phyloP scores from a whole-genome alignment of 306 rosid genomes.

The Corylus avellana region DNA sequence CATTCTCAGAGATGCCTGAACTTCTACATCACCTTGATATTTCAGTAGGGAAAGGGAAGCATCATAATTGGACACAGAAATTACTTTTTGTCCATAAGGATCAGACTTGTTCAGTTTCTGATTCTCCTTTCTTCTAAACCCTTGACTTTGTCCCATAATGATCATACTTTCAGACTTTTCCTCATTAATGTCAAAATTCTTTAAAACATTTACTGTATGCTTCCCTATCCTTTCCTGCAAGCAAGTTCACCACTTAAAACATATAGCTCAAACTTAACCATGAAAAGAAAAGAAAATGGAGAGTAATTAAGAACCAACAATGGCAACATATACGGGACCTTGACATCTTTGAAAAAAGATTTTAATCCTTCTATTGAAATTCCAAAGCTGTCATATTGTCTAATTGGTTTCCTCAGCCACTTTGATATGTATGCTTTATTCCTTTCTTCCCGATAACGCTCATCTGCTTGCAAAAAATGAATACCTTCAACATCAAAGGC shows the following conservation, averaged over 20 bases:
- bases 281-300: neutral
- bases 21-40: slow-evolving; percentile 39
- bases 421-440: slow-evolving; percentile 71
- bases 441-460: slow-evolving; percentile 80
- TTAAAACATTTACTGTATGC: slow-evolving; percentile 36
- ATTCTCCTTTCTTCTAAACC: slow-evolving; percentile 38
- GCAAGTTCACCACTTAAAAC: slow-evolving; percentile 28
- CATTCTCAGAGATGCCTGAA: slow-evolving; percentile 36
- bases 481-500: neutral
- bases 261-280: slow-evolving; percentile 6
- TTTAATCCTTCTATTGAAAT: slow-evolving; percentile 57
- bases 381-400: slow-evolving; percentile 58
- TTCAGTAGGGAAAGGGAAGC: slow-evolving; percentile 35
- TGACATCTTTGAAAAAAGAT: slow-evolving; percentile 62
- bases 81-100: slow-evolving; percentile 33
- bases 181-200: slow-evolving; percentile 28
- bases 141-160: slow-evolving; percentile 33
- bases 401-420: slow-evolving; percentile 83
- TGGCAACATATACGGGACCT: slow-evolving; percentile 48
- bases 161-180: slow-evolving; percentile 25
- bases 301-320: slow-evolving; percentile 11
- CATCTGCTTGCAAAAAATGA: slow-evolving; percentile 63
- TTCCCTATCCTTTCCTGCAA: slow-evolving; percentile 64
- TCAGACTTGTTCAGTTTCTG: slow-evolving; percentile 42
- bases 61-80: slow-evolving; percentile 31